These are phyloP conservation scores for Micromonas pusilla DNA, from an alignment of 139 green algal genomes.

Conservation along the genomic window DNA sequence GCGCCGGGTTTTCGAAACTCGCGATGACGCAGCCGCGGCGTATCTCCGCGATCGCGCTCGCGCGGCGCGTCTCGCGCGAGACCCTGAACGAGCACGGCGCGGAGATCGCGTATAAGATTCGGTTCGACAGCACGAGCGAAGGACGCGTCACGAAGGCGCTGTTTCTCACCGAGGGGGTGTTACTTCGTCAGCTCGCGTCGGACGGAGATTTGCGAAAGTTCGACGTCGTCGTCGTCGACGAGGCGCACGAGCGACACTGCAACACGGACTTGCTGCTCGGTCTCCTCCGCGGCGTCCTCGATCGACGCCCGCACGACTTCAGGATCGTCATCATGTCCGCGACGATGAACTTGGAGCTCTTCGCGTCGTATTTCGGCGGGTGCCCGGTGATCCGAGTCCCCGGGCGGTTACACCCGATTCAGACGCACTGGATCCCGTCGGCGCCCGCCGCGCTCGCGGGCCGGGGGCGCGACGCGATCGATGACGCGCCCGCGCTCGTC, in stretches of 20 bases:
- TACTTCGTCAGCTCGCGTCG: conserved; percentile 40
- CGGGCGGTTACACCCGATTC: conserved; percentile 26
- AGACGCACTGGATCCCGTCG: too few species aligned
- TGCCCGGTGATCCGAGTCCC: conserved; percentile 25
- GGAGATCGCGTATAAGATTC: background rate
- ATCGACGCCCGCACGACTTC: conserved; percentile 29
- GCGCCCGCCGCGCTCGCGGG: too few species aligned
- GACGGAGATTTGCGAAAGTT: conserved; percentile 35
- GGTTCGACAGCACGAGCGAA: conserved; percentile 25
- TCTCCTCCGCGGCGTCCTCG: conserved; percentile 47
- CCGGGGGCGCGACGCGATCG: too few species aligned
- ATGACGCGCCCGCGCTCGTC: background rate
- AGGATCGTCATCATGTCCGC: conserved; percentile 90
- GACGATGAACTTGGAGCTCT: conserved; percentile 79
- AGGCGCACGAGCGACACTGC: conserved; percentile 81
- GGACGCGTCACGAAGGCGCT: conserved; percentile 36
- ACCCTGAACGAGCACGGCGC: conserved; percentile 17
- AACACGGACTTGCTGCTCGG: conserved; percentile 77
- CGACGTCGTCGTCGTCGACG: conserved; percentile 76
- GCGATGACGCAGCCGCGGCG: conserved; percentile 29
- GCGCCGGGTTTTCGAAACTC: background rate
- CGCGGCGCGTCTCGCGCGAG: conserved; percentile 37
- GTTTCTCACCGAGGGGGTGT: conserved; percentile 50
- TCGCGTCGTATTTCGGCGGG: conserved; percentile 73
- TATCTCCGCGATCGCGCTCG: conserved; percentile 22